These are phyloP conservation scores for Phytophthora aleatoria DNA, from an alignment of 352 stramenopile species.

Conservation along the genomic window DNA sequence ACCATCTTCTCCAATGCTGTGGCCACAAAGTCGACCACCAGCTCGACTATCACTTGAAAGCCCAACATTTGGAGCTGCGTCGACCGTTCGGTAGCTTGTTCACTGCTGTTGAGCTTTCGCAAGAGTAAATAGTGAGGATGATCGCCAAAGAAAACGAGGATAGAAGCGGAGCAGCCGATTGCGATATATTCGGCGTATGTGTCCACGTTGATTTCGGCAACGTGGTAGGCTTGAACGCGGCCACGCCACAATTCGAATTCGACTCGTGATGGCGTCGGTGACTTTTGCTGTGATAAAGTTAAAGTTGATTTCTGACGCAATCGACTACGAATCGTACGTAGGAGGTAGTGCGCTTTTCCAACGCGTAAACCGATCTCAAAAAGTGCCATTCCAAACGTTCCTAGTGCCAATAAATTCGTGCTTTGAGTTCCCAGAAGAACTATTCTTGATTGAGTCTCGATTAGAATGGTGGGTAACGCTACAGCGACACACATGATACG, in stretches of 20 bases:
- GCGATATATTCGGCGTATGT: constrained; percentile 52
- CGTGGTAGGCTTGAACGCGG: constrained; percentile 22
- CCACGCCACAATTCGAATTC: constrained; percentile 23
- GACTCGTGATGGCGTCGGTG: neutral
- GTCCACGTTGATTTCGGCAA: constrained; percentile 28
- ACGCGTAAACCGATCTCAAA: constrained; percentile 35
- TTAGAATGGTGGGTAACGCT: constrained; percentile 41
- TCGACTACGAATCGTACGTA: constrained; percentile 18
- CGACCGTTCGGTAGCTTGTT: neutral
- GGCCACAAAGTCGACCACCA: constrained; percentile 30
- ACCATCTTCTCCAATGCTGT: constrained; percentile 28
- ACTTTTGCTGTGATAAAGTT: neutral
- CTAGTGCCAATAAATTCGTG: constrained; percentile 15
- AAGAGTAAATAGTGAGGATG: constrained; percentile 35
- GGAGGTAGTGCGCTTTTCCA: constrained; percentile 26
- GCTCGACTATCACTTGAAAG: constrained; percentile 21
- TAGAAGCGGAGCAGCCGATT: constrained; percentile 35
- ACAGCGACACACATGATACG: constrained; percentile 42
- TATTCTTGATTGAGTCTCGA: constrained; percentile 48
- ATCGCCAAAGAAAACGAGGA: constrained; percentile 36
- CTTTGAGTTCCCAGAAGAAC: constrained; percentile 36
- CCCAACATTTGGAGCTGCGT: constrained; percentile 11
- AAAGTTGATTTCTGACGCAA: too few relatives aligned
- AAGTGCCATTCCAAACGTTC: constrained; percentile 35
- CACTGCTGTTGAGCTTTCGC: constrained; percentile 3